Conservation (phyloP, 805 yeast genomes). For the Candida taoyuanica region DNA sequence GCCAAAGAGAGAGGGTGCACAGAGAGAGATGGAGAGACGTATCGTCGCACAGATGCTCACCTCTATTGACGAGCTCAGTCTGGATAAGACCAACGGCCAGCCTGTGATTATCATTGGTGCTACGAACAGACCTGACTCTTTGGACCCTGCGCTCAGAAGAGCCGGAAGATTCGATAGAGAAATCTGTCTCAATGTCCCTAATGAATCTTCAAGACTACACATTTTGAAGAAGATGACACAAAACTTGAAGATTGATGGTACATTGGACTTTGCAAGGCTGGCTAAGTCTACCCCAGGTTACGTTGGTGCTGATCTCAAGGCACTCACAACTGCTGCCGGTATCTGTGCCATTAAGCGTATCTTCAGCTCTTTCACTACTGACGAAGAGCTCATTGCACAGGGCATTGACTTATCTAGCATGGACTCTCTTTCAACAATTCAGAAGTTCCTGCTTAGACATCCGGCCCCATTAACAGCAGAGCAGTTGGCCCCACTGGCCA, state of each 20-base stretch:
- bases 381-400: constrained; percentile 31
- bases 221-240: constrained; percentile 73
- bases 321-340: constrained; percentile 93
- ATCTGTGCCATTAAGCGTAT: constrained; percentile 90
- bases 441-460: constrained; percentile 63
- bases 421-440: constrained; percentile 55
- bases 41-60: constrained; percentile 94
- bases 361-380: constrained; percentile 45
- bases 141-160: constrained; percentile 90
- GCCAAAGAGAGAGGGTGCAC: constrained; percentile 97
- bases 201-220: constrained; percentile 71
- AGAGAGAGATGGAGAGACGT: constrained; percentile 95
- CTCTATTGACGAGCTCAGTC: constrained; percentile 85
- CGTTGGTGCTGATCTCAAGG: constrained; percentile 96
- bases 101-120: constrained; percentile 96
- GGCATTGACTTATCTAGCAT: constrained; percentile 18
- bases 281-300: constrained; percentile 96
- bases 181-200: constrained; percentile 91
- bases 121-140: constrained; percentile 91
- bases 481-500: constrained; percentile 72
- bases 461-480: constrained; percentile 75
- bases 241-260: constrained; percentile 61
- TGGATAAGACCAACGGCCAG: constrained; percentile 85
- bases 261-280: constrained; percentile 61
- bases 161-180: constrained; percentile 97